Percentiles rank a stretch among this genome's conserved stretches.
These are phyloP conservation scores for Thymus quinquecostatus DNA, from an alignment of 257 asterid species.

Conservation along the genomic window DNA sequence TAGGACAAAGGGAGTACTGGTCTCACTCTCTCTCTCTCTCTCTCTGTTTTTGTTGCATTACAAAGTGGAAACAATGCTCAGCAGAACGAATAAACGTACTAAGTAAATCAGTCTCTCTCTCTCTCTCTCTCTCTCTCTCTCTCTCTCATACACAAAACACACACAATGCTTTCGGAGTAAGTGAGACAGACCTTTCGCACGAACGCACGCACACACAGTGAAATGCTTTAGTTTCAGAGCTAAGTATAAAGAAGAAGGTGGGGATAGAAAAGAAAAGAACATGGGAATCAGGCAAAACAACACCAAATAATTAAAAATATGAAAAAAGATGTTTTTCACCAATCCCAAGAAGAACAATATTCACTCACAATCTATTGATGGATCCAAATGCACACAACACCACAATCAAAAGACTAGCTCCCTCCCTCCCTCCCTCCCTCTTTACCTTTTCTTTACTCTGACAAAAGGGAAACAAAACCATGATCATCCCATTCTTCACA, in stretches of 20 bases:
- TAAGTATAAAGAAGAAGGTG: slow-evolving; percentile 39
- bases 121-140: slow-evolving; percentile 15
- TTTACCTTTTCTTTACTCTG: slow-evolving; percentile 50
- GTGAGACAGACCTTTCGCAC: slow-evolving; percentile 18
- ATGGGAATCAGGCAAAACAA: slow-evolving; percentile 34
- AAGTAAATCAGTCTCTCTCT: slow-evolving; percentile 5
- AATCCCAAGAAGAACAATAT: slow-evolving; percentile 58
- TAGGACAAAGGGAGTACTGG: background rate
- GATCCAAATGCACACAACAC: slow-evolving; percentile 31
- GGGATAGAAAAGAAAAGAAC: slow-evolving; percentile 29
- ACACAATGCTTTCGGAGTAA: background rate
- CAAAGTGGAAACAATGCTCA: slow-evolving; percentile 34
- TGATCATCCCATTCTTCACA: slow-evolving; percentile 43
- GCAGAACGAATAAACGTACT: slow-evolving; percentile 1
- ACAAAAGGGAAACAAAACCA: slow-evolving; percentile 49
- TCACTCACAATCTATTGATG: slow-evolving; percentile 32
- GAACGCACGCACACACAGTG: slow-evolving; percentile 10
- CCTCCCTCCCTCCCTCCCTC: slow-evolving; percentile 9
- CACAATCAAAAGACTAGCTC: slow-evolving; percentile 39
- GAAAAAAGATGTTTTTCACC: slow-evolving; percentile 34
- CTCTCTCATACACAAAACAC: background rate
- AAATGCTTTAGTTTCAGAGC: slow-evolving; percentile 37
- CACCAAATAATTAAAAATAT: slow-evolving; percentile 24
- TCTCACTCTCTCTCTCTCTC: no score
- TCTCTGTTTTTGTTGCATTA: background rate